Percentiles rank a stretch among this genome's conserved stretches.
phyloP scores from a whole-genome alignment of 129 eudicot genomes.

The Chrysanthemum lavandulifolium region DNA sequence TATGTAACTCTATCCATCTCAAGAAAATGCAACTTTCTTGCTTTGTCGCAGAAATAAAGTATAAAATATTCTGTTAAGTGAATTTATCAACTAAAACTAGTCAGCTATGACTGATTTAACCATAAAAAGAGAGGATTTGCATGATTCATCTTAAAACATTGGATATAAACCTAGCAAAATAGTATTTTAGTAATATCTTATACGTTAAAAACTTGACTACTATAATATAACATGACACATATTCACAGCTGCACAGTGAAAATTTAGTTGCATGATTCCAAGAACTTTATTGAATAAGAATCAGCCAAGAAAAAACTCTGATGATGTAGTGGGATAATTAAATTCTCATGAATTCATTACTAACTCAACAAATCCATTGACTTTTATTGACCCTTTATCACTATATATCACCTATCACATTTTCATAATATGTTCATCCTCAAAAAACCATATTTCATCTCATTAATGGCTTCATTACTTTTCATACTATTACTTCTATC shows the following conservation, averaged over 20 bases:
- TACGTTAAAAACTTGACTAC: constrained; percentile 18
- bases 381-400: constrained; percentile 25
- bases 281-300: constrained; percentile 3
- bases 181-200: too few species aligned
- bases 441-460: background rate
- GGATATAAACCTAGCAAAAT: too few species aligned
- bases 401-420: constrained; percentile 13
- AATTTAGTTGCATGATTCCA: constrained; percentile 33
- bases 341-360: constrained; percentile 19
- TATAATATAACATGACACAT: too few species aligned
- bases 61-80: too few species aligned
- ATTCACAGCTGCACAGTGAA: background rate
- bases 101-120: too few species aligned
- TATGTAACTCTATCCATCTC: background rate
- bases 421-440: background rate
- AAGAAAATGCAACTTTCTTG: background rate
- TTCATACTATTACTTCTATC: constrained; percentile 19
- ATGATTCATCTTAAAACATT: too few species aligned
- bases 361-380: constrained; percentile 27
- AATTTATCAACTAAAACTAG: too few species aligned
- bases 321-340: background rate
- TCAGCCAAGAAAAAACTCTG: constrained; percentile 18
- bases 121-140: too few species aligned
- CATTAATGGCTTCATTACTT: constrained; percentile 22
- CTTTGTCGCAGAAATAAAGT: background rate